Evolutionary conservation across 2,329 filamentous ascomycete species (phyloP), one percentile per base, ranked within the genome.

Genomic region (Stemphylium beticola): DNA sequence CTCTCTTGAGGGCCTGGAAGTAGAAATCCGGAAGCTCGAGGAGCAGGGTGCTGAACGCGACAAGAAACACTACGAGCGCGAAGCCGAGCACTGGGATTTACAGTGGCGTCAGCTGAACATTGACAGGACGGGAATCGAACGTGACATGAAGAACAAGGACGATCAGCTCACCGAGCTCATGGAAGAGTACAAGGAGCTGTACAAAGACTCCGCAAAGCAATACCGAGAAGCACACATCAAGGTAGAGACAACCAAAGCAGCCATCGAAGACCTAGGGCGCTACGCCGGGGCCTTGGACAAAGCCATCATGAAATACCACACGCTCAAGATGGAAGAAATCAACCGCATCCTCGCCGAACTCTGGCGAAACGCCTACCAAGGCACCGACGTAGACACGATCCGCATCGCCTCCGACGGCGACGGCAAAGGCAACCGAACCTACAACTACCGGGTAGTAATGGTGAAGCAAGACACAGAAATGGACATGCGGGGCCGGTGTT

Each of bases 401-500:
- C 84, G 96, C 69, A 98, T 99, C 77, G 89, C 90, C 36, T 96
- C 93, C 15, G 93, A 98, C 76, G 89, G 87, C 66, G 95, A 98
- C 73, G 82, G 82, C 36, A 85, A 86, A 52, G 88, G 86, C 47
- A 92, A 91, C 68, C 87, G 91, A 67, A 90, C 83, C 58, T 98
- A 98, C 83, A 98, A 99, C 78, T 99, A 99, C 81, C 91, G 95
- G 41, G 80, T 99, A 5, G 93, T 91, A 76, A 99, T 99, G 95
- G 87, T 96, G 65, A 99, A 99, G 79, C 89, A 93, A 73, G 92
- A 96, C 69, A 91, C 90, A 0, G 95, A 99, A 76, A 96, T 99
- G 92, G 95, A 99, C 78, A 99, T 99, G 95, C 91, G 95, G 59
- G 96, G 95, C 1, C 91, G 95, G 50, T 99, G 95, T 82, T 96